Percentiles rank a stretch among this genome's conserved stretches.
These are phyloP conservation scores for Syzygium aqueum DNA, from an alignment of 345 rosid species.

Conservation along the genomic window DNA sequence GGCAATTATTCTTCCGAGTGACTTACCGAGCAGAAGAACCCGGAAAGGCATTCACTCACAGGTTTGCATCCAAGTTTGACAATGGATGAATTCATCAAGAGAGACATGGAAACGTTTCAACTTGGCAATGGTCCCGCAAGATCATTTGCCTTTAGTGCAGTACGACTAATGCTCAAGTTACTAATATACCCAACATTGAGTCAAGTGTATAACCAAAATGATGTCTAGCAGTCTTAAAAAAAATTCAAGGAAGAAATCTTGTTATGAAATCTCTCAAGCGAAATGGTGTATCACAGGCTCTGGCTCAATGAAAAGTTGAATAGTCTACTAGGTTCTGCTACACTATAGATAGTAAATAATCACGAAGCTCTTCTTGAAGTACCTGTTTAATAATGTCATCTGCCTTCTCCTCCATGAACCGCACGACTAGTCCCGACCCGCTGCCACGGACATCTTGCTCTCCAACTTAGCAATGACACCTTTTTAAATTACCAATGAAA, in stretches of 20 bases:
- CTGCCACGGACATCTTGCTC: slow-evolving; percentile 65
- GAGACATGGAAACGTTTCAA: neutral
- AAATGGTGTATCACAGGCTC: neutral
- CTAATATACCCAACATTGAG: neutral
- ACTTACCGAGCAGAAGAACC: neutral
- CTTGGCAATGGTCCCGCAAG: fast-evolving
- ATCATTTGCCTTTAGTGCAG: fast-evolving
- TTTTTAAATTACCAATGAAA: slow-evolving; percentile 73
- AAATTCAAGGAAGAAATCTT: neutral
- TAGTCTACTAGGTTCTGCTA: no score
- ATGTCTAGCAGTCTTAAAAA: neutral
- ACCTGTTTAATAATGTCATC: slow-evolving; percentile 90
- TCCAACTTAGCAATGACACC: slow-evolving; percentile 72
- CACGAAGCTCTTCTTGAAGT: fast-evolving
- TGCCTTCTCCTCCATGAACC: slow-evolving; percentile 93
- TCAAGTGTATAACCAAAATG: neutral
- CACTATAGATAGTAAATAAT: fast-evolving
- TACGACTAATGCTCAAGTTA: fast-evolving
- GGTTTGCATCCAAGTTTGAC: fast-evolving
- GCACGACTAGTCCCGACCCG: slow-evolving; percentile 75
- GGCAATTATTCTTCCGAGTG: neutral
- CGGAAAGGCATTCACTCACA: fast-evolving
- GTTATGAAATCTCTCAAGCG: neutral
- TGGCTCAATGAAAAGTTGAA: no score
- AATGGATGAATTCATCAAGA: neutral